phyloP scores from a whole-genome alignment of 129 eudicot species.

The Artemisia annua region DNA sequence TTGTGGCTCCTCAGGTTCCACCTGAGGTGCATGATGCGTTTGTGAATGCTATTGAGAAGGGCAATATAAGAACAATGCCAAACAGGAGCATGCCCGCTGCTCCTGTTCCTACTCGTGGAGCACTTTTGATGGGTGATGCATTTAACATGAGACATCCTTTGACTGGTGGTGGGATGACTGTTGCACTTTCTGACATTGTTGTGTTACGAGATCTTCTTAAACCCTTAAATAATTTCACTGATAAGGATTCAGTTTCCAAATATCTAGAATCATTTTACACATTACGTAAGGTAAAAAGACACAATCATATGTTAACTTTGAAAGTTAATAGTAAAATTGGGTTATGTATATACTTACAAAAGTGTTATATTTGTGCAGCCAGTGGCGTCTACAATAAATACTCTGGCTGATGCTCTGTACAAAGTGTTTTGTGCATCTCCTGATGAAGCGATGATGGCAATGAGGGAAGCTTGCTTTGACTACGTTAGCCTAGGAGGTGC shows the following conservation, averaged over 20 bases:
- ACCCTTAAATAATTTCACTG: slow-evolving; percentile 44
- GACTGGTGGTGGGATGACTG: slow-evolving; percentile 85
- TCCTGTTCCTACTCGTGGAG: slow-evolving; percentile 62
- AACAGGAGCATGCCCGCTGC: slow-evolving; percentile 66
- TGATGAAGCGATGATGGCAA: slow-evolving; percentile 61
- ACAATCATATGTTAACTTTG: not conserved
- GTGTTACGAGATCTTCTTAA: slow-evolving; percentile 54
- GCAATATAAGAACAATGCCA: slow-evolving; percentile 58
- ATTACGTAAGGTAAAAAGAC: slow-evolving; percentile 52
- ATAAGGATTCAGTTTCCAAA: slow-evolving; percentile 43
- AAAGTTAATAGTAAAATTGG: not conserved
- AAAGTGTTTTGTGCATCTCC: slow-evolving; percentile 61
- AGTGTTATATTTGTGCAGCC: slow-evolving; percentile 42
- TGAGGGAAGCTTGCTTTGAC: slow-evolving; percentile 65
- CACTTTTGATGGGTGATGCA: slow-evolving; percentile 65
- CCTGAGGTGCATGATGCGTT: slow-evolving; percentile 48
- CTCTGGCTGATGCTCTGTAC: slow-evolving; percentile 66
- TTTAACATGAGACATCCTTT: slow-evolving; percentile 79
- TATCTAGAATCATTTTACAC: slow-evolving; percentile 62
- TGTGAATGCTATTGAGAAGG: slow-evolving; percentile 46
- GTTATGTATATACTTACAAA: slow-evolving; percentile 1
- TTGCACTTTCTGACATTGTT: slow-evolving; percentile 64
- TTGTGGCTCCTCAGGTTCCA: slow-evolving; percentile 67
- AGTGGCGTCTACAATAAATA: slow-evolving; percentile 68
- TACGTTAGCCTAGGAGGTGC: slow-evolving; percentile 60